Evolutionary conservation across 1,284 basidiomycete genomes (phyloP).

Genomic region (Moniliella sp.): DNA sequence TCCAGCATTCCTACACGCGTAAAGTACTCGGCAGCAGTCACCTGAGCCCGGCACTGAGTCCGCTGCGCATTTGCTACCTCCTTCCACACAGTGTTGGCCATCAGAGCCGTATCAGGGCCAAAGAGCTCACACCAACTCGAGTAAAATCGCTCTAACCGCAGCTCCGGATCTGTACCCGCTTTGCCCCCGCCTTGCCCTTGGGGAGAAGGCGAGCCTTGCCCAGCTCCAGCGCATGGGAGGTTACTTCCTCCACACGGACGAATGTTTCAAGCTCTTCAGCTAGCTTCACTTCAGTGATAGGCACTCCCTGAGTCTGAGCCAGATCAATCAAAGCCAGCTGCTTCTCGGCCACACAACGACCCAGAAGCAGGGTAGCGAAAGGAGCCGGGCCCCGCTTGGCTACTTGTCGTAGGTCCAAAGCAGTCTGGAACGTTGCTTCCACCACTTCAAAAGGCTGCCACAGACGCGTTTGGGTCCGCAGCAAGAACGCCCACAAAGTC

Average conservation of each 20-base stretch:
- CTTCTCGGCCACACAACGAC: neutral
- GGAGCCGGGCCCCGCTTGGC: neutral
- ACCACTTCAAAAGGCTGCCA: no score
- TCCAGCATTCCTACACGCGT: conserved; percentile 8
- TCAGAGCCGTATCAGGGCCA: conserved; percentile 9
- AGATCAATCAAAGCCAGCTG: neutral
- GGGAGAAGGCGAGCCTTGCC: conserved; percentile 2
- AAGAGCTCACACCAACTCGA: conserved; percentile 20
- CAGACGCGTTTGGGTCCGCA: conserved; percentile 11
- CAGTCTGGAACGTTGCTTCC: no score
- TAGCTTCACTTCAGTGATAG: conserved; percentile 6
- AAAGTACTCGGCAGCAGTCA: conserved; percentile 14
- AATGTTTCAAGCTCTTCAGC: conserved; percentile 17
- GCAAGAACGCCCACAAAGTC: conserved; percentile 9
- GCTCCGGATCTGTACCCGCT: conserved; percentile 9
- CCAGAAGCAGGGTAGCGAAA: neutral
- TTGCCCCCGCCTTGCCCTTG: no score
- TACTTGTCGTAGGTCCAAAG: no score
- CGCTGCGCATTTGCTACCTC: conserved; percentile 33
- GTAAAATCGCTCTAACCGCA: conserved; percentile 9
- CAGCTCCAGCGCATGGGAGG: conserved; percentile 7
- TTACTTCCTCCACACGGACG: conserved; percentile 18
- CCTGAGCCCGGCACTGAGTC: conserved; percentile 34
- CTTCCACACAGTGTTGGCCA: conserved; percentile 22
- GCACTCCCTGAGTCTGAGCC: conserved; percentile 3